These are phyloP conservation scores for Paecilomyces dactylethromorphus DNA, from an alignment of 2,329 filamentous ascomycete genomes.

Conservation along the genomic window DNA sequence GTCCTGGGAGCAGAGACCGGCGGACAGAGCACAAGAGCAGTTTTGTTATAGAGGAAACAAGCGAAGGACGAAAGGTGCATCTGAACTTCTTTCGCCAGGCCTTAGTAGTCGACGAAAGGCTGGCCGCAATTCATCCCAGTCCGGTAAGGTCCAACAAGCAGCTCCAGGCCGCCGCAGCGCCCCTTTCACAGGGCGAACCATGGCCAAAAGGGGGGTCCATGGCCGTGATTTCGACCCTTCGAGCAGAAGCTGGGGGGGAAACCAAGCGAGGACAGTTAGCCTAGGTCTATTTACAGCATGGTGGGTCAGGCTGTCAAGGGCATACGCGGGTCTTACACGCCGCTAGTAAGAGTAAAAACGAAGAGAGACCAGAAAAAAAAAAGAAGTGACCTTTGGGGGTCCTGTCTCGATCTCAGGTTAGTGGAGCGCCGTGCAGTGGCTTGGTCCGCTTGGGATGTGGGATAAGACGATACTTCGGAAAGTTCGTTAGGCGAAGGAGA, in stretches of 20 bases:
- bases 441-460: not conserved
- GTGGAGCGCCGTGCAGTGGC: not conserved
- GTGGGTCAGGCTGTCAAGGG: not conserved
- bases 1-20: not conserved
- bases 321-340: not conserved
- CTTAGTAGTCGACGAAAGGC: not conserved
- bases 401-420: not conserved
- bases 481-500: not conserved
- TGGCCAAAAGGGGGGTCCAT: not conserved
- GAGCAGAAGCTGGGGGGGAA: not conserved
- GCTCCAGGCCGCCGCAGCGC: not conserved
- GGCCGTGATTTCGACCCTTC: not conserved
- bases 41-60: not conserved
- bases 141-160: not conserved
- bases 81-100: not conserved
- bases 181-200: not conserved
- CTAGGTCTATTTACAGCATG: not conserved
- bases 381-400: not conserved
- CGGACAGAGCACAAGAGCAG: not conserved
- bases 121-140: not conserved
- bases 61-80: not conserved
- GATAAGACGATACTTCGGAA: not conserved
- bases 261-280: not conserved
- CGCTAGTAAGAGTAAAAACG: not conserved
- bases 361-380: not conserved